phyloP scores from a whole-genome alignment of 1,284 basidiomycete genomes.

The Tetrapyrgos nigripes region DNA sequence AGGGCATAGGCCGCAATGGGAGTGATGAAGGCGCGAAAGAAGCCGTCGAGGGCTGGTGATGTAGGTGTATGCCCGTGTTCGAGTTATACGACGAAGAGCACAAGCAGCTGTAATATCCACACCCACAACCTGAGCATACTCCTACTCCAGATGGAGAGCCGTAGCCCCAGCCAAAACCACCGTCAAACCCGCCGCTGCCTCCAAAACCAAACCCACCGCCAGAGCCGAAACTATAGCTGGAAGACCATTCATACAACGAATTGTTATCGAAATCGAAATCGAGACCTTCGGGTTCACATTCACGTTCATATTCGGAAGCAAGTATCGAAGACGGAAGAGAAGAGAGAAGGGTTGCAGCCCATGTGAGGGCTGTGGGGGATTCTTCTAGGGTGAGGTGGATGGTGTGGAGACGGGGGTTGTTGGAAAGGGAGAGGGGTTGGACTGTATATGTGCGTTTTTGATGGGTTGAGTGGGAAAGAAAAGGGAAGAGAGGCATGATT shows the following conservation, averaged over 20 bases:
- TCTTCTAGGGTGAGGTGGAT: slow-evolving; percentile 48
- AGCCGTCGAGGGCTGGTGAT: too few relatives aligned
- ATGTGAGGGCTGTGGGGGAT: slow-evolving; percentile 38
- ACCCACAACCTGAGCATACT: too few relatives aligned
- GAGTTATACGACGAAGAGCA: too few relatives aligned
- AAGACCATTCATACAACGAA: slow-evolving; percentile 30
- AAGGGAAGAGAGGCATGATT: slow-evolving; percentile 7
- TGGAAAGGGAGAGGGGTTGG: slow-evolving; percentile 40
- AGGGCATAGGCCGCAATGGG: too few relatives aligned
- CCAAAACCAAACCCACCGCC: neutral
- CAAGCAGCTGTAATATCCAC: too few relatives aligned
- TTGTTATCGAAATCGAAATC: slow-evolving; percentile 48
- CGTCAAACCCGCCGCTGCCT: too few relatives aligned
- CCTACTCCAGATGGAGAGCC: too few relatives aligned
- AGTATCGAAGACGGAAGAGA: slow-evolving; percentile 28
- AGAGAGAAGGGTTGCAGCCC: slow-evolving; percentile 40
- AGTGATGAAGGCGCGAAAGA: too few relatives aligned
- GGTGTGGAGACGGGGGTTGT: slow-evolving; percentile 40
- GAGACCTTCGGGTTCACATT: slow-evolving; percentile 39
- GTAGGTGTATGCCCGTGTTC: too few relatives aligned
- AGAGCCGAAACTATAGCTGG: slow-evolving; percentile 3
- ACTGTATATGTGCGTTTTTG: slow-evolving; percentile 30
- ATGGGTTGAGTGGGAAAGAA: neutral
- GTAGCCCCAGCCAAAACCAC: too few relatives aligned
- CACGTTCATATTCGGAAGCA: too few relatives aligned